Base-by-base conservation (phyloP, 129 eudicot species). In the Smallanthus sonchifolius region DNA sequence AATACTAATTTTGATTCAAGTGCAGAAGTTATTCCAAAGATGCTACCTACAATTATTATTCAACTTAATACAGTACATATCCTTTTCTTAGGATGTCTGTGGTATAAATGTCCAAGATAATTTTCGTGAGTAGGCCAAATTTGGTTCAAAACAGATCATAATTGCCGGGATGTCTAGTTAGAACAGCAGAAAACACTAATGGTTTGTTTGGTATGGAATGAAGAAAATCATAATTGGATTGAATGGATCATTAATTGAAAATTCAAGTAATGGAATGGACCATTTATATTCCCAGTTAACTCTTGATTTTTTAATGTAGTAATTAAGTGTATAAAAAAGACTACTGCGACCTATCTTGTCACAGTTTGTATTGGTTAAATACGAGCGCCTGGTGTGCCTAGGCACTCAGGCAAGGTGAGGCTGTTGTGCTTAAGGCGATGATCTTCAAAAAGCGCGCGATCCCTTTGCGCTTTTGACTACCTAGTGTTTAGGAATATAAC, bases 1-100 rank as follows among this genome's bases (percentile, higher is more conserved):
- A 62, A 74, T 3, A 62, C 36, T 62, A 62, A 62, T 47, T 19
- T 74, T 11, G 24, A 62, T 74, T 64, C 62, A 49, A 49, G 8
- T 49, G 56, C 56, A 49, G 56, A 44, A 63, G n/a, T 45, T 47
- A 35, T 35, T 35, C 48, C 52, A 52, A 54, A 55, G 17, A 7
- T 13, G 36, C 38, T 28, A 42, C 56, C 4, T 39, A 40, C 15
- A 42, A 14, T 72, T 57, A 14, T 72, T 57, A 10, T 15, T 43
- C 17, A 38, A 51, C 79, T 51, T 39, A 36, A 38, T 60, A 49
- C 36, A 24, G 20, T 7, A 8, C 10, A 36, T 30, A 6, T 36
- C 56, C 6, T 14, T 20, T 35, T 24, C 49, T 2, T 49, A 35
- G 65, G 65, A 49, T 15, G 39, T 49, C 1, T 65, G 5, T 15